Percentiles rank a stretch among this genome's conserved stretches.
Evolutionary conservation across 1,284 basidiomycete genomes (phyloP).

Genomic region (Apiotrichum akiyoshidainum): DNA sequence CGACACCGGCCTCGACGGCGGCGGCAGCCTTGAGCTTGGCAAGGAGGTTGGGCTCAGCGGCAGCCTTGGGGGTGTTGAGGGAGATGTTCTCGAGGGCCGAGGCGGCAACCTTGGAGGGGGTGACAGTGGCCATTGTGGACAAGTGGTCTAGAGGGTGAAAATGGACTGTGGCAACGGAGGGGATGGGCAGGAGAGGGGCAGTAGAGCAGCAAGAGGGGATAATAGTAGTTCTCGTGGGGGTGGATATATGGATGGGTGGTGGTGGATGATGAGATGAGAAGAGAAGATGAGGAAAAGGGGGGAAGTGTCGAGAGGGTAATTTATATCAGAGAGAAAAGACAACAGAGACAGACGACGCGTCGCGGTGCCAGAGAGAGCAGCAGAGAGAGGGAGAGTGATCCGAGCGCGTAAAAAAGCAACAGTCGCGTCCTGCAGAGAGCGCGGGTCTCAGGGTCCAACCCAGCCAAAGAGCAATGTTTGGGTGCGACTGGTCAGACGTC

Average conservation of each 20-base stretch:
- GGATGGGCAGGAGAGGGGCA: not conserved
- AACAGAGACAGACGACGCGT: too few species aligned
- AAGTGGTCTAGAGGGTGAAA: not conserved
- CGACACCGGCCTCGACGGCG: conserved; percentile 34
- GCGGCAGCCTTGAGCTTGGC: conserved; percentile 49
- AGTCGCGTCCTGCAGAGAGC: too few species aligned
- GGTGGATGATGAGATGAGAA: not conserved
- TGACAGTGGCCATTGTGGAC: conserved; percentile 45
- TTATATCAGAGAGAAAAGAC: not conserved
- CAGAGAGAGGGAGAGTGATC: too few species aligned
- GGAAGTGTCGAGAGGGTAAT: not conserved
- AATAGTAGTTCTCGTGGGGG: not conserved
- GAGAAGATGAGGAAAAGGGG: conserved; percentile 3
- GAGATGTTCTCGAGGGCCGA: conserved; percentile 51
- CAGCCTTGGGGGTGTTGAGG: conserved; percentile 49
- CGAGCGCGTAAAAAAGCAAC: not conserved
- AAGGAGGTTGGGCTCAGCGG: conserved; percentile 31
- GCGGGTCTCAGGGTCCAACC: too few species aligned
- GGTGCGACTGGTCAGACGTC: not conserved
- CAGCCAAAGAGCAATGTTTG: not conserved
- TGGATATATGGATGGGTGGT: not conserved
- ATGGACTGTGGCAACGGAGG: not conserved
- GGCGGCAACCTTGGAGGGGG: conserved; percentile 55
- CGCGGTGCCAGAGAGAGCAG: too few species aligned
- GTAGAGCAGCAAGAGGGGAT: not conserved